Conservation (phyloP, 768 basidiomycete species). For the Asterophora parasitica region DNA sequence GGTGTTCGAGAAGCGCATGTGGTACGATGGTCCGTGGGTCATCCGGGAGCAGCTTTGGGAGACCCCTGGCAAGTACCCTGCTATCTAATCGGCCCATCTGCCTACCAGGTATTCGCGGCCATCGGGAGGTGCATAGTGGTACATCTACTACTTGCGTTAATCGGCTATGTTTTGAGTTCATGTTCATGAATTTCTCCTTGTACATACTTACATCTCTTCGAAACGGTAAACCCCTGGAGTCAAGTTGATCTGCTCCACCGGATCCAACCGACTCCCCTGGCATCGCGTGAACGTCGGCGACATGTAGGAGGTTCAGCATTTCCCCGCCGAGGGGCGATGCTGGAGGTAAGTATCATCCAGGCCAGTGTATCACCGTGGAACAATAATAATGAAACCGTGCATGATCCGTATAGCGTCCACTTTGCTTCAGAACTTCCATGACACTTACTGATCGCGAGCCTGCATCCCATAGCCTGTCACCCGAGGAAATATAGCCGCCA, state of each 20-base stretch:
- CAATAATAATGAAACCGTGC: background rate
- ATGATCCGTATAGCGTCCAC: background rate
- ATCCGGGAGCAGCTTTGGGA: conserved; percentile 55
- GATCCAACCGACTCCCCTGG: background rate
- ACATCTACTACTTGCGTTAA: too few relatives aligned
- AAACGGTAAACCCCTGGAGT: background rate
- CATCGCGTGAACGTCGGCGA: conserved; percentile 1
- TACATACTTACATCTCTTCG: too few relatives aligned
- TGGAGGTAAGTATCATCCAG: background rate
- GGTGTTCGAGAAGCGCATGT: conserved; percentile 56
- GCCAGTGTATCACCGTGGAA: conserved; percentile 4
- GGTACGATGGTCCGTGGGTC: conserved; percentile 64
- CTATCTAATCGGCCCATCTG: background rate
- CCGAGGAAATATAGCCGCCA: too few relatives aligned
- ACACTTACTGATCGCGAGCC: too few relatives aligned
- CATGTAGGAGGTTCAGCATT: conserved; percentile 1
- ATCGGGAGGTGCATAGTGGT: too few relatives aligned
- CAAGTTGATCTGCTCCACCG: background rate
- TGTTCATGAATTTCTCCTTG: too few relatives aligned
- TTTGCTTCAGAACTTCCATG: too few relatives aligned
- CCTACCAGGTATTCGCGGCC: too few relatives aligned
- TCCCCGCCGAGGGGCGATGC: conserved; percentile 2
- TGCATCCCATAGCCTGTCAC: too few relatives aligned
- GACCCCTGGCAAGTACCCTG: conserved; percentile 11
- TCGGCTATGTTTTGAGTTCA: too few relatives aligned